Conservation (phyloP, 768 basidiomycete genomes). For the Lyophyllum atratum region DNA sequence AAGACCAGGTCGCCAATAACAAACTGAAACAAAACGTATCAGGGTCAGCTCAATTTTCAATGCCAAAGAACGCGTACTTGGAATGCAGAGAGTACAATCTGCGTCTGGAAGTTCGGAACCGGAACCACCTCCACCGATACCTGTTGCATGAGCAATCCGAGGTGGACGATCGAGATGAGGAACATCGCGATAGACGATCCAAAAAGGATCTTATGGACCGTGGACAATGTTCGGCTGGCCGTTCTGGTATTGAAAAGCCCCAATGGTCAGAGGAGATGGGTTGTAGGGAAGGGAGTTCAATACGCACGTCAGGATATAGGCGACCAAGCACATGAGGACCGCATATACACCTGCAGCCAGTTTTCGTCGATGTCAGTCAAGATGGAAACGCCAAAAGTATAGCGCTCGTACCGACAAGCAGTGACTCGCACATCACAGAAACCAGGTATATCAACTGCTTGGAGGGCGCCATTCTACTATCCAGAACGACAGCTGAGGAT, state of each 20-base stretch:
- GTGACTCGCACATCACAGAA: conserved; percentile 15
- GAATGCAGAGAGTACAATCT: conserved; percentile 6
- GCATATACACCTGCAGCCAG: background rate
- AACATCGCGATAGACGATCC: conserved; percentile 7
- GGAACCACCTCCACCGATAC: background rate
- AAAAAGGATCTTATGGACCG: conserved; percentile 2
- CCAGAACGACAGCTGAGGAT: no score
- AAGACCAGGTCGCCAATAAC: conserved; percentile 13
- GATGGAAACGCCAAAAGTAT: no score
- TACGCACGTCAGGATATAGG: background rate
- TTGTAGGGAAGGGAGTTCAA: background rate
- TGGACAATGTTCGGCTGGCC: background rate
- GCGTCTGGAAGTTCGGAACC: conserved; percentile 2
- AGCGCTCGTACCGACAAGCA: conserved; percentile 12
- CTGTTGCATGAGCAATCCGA: conserved; percentile 8
- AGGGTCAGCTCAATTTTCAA: background rate
- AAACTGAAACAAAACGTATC: conserved; percentile 1
- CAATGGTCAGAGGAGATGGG: no score
- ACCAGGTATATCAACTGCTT: conserved; percentile 2
- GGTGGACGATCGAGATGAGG: conserved; percentile 5
- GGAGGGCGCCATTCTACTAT: conserved; percentile 10
- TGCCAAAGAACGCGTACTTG: background rate
- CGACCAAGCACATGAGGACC: background rate
- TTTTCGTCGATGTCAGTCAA: no score
- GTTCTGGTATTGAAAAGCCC: no score